Base-by-base conservation (phyloP, 2,329 filamentous ascomycete genomes). In the Sclerotinia minor region DNA sequence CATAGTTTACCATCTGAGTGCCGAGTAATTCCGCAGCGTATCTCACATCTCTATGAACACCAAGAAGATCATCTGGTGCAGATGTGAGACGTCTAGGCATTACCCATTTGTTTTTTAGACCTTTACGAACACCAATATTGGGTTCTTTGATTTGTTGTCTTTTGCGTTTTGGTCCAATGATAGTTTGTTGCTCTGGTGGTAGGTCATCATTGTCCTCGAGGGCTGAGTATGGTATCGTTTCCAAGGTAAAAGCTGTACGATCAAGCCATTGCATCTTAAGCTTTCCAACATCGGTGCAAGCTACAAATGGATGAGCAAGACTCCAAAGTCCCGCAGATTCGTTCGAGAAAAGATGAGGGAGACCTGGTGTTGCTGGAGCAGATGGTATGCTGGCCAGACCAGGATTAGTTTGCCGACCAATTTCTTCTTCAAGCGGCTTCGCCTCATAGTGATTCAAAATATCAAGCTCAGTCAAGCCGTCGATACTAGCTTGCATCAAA, bases 201-300 rank as follows among this genome's bases (percentile, higher is more conserved):
- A 61, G 67, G 11, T 70, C 68, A 26, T 79, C 76, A 38, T 78
- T 75, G 11, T 58, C 60, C 41, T 55, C 64, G 1, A 79, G 73
- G 21, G 79, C 75, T 38, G 79, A 77, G 64, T 83, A 82, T 8
- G 82, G 81, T 17, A 84, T 70, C 13, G 78, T 80, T 1, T 81
- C 75, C 24, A 79, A 65, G 1, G 78, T 80, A 68, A 80, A 82
- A 67, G 82, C 78, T 60, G 78, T 79, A 26, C 77, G 75, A 3
- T 75, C 73, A 13, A 76, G 72, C 71, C 71, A 76, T 57, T 67
- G 70, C 17, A 74, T 13, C 9, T 64, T 67, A 8, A 63, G 49
- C 35, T 64, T 64, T 29, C 55, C 65, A 38, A 44, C 26, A 53
- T 67, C 32, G 19, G 29, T 54, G 13, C 55, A 55, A 32, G 65